A percentile compares a stretch with the other conserved stretches of the same genome.
Evolutionary conservation across 805 yeast species (phyloP).

Genomic region (Candida nemodendra): DNA sequence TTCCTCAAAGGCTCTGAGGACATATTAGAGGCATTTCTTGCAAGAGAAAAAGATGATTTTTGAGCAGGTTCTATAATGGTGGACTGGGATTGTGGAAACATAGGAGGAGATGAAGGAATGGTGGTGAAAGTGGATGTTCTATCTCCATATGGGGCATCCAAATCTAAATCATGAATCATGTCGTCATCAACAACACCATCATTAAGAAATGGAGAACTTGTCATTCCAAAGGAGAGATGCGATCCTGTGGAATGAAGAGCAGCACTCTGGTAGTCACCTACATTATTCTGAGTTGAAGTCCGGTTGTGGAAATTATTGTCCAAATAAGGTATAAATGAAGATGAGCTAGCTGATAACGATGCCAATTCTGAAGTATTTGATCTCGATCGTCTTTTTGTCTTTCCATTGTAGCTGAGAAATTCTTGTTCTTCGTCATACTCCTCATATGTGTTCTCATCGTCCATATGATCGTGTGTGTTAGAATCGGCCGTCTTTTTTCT

Average conservation of each 20-base stretch:
- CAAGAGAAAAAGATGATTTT: constrained; percentile 6
- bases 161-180: constrained; percentile 28
- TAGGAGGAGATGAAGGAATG: constrained; percentile 30
- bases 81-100: constrained; percentile 21
- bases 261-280: constrained; percentile 4
- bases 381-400: constrained; percentile 33
- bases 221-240: constrained; percentile 34
- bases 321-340: constrained; percentile 3
- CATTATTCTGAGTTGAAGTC: background rate
- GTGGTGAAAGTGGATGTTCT: constrained; percentile 8
- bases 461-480: constrained; percentile 17
- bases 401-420: background rate
- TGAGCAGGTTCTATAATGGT: constrained; percentile 16
- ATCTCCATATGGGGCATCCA: constrained; percentile 28
- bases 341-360: constrained; percentile 12
- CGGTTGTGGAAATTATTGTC: background rate
- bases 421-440: background rate
- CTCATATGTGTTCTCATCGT: too few species aligned
- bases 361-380: constrained; percentile 19
- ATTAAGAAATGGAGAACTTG: constrained; percentile 30
- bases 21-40: constrained; percentile 18
- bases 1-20: constrained; percentile 25
- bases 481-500: constrained; percentile 10
- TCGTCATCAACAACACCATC: constrained; percentile 17
- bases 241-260: constrained; percentile 1